Percentiles rank a stretch among this genome's conserved stretches.
Conservation (phyloP, 2,329 filamentous ascomycete species). For the Gaeumannomyces sp. region DNA sequence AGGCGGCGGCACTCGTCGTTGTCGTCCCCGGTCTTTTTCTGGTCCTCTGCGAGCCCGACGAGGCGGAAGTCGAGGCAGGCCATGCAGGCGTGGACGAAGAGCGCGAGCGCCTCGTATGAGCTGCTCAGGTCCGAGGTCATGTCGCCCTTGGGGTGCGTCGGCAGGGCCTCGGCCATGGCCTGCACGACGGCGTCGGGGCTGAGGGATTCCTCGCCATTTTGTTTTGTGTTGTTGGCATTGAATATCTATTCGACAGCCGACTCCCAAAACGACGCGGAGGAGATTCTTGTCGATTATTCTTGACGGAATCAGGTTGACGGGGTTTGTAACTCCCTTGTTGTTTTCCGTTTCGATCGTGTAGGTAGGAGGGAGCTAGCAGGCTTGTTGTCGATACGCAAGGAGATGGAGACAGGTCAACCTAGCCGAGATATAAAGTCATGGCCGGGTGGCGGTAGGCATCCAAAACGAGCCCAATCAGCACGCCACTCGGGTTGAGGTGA, state of each 20-base stretch:
- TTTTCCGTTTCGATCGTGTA: no score
- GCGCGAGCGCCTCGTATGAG: conserved; percentile 74
- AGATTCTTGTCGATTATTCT: no score
- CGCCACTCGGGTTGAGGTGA: not conserved
- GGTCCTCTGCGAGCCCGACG: conserved; percentile 77
- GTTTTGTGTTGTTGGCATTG: not conserved
- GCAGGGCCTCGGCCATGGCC: conserved; percentile 54
- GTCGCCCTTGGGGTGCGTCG: conserved; percentile 46
- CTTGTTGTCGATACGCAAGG: no score
- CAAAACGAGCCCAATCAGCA: no score
- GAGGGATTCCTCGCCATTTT: conserved; percentile 27
- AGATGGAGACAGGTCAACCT: no score
- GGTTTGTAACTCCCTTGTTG: no score
- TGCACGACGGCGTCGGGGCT: conserved; percentile 41
- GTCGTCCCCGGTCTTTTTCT: conserved; percentile 54
- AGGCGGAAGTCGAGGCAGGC: conserved; percentile 72
- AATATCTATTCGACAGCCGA: no score
- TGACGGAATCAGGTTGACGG: no score
- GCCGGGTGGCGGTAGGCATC: no score
- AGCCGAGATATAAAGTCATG: no score
- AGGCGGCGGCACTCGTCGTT: conserved; percentile 49
- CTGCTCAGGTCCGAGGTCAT: conserved; percentile 59
- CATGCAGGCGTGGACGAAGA: conserved; percentile 82
- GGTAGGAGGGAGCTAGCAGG: no score
- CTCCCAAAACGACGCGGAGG: no score